A percentile compares a stretch with the other conserved stretches of the same genome.
Conservation (phyloP, 768 basidiomycete genomes). For the Myochromella boudieri region DNA sequence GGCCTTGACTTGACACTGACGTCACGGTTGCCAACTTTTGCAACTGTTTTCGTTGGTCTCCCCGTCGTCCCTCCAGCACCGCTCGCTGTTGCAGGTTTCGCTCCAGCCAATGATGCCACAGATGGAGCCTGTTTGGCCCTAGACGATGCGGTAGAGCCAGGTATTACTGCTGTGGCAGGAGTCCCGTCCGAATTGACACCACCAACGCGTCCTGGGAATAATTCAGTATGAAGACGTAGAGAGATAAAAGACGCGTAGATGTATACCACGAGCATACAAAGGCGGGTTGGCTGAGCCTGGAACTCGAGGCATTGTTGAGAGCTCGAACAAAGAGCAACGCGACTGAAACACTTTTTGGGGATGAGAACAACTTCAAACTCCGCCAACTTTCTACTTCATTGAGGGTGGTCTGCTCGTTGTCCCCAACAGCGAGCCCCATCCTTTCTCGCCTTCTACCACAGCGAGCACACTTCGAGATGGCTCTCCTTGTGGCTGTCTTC, state of each 20-base stretch:
- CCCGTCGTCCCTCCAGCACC: no score
- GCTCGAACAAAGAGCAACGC: background rate
- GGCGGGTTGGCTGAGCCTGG: no score
- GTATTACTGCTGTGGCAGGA: no score
- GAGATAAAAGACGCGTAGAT: constrained; percentile 16
- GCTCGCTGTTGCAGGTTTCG: constrained; percentile 1
- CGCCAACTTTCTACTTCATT: constrained; percentile 10
- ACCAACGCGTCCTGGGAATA: constrained; percentile 25
- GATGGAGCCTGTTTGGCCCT: constrained; percentile 14
- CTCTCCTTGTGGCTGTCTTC: constrained; percentile 56
- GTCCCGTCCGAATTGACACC: no score
- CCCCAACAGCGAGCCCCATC: constrained; percentile 9
- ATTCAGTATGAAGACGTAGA: constrained; percentile 21
- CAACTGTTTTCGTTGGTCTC: no score
- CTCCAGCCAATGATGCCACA: background rate
- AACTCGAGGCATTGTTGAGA: background rate
- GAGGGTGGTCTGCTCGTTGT: constrained; percentile 18
- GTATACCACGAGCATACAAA: constrained; percentile 30
- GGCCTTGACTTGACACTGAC: no score
- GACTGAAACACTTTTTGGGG: no score
- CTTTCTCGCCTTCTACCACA: constrained; percentile 8
- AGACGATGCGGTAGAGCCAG: constrained; percentile 11
- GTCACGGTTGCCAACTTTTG: no score
- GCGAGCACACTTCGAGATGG: constrained; percentile 43
- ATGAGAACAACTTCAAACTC: constrained; percentile 19